Percentiles rank a stretch among this genome's conserved stretches.
Conservation (phyloP, 345 rosid species). For the Corchorus olitorius region DNA sequence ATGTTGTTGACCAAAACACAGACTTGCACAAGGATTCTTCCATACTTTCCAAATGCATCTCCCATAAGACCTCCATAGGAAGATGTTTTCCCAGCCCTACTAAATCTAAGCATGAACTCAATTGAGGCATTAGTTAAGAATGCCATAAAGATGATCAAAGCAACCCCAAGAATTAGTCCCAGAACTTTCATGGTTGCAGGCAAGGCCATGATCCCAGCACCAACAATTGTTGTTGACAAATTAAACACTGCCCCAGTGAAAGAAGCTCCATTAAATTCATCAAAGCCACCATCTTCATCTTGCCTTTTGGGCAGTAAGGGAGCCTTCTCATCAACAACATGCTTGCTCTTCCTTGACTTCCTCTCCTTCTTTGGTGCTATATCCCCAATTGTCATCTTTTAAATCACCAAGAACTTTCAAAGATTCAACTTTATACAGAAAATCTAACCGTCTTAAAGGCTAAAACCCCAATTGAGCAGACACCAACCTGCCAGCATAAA, state of each 20-base stretch:
- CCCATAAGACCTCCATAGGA: conserved; percentile 90
- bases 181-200: conserved; percentile 94
- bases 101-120: conserved; percentile 83
- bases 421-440: conserved; percentile 7
- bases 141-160: conserved; percentile 73
- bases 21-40: conserved; percentile 63
- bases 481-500: neutral
- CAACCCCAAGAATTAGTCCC: conserved; percentile 72
- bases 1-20: conserved; percentile 73
- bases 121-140: conserved; percentile 76
- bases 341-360: conserved; percentile 45
- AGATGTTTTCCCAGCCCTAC: conserved; percentile 54
- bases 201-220: conserved; percentile 97
- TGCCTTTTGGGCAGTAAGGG: conserved; percentile 57
- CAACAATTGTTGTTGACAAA: conserved; percentile 80
- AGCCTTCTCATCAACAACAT: conserved; percentile 46
- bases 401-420: conserved; percentile 15
- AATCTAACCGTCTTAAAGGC: neutral
- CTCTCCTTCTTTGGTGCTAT: conserved; percentile 49
- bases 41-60: conserved; percentile 82
- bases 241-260: conserved; percentile 89
- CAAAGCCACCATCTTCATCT: conserved; percentile 47
- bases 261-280: conserved; percentile 87
- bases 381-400: conserved; percentile 56
- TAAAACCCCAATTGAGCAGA: neutral